Evolutionary conservation across 2,329 filamentous ascomycete genomes (phyloP), one percentile per base, ranked within the genome.

Genomic region (Aspergillus costaricaensis): DNA sequence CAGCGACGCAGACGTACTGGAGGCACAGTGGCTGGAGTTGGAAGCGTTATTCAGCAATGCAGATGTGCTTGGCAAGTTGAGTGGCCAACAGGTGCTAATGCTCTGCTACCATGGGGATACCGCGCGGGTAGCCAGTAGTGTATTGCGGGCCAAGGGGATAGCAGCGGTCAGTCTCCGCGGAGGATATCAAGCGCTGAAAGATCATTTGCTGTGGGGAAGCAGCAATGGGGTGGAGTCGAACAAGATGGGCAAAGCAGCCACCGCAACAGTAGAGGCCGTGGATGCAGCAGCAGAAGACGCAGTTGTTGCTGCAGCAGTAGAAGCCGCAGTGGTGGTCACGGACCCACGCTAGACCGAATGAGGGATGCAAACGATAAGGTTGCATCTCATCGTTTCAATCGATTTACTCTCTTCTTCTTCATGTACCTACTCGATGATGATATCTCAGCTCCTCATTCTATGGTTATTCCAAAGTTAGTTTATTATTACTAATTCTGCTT

Each of bases 21-120:
- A 78, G 51, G 65, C 70, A 2, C 72, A 84, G 23, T 86, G 84
- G 84, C 69, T 67, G 23, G 76, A 77, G 39, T 67, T 86, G 2
- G 81, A 84, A 36, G 64, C 68, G 2, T 67, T 76, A 1, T 83
- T 85, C 68, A 71, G 66, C 6, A 54, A 70, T 6, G 58, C 53
- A 15, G 61, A 57, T 17, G 57, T 65, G 7, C 52, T 72, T 2
- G 52, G 63, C 7, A 64, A 64, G 36, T 67, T 73, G 50, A 56
- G 61, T 12, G 72, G 65, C 4, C 76, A 74, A 57, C 75, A 75
- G 5, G 67, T 83, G 12, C 65, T 86, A 10, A 65, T 85, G 9
- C 67, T 83, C 9, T 86, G 83, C 67, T 85, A 85, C 55, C 75
- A 83, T 50, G 84, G 84, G 2, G 82, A 86, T 59, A 82, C 79